Evolutionary conservation across 1,139 yeast genomes (phyloP), one percentile per base, ranked within the genome.

Genomic region (Fermentozyma sake): DNA sequence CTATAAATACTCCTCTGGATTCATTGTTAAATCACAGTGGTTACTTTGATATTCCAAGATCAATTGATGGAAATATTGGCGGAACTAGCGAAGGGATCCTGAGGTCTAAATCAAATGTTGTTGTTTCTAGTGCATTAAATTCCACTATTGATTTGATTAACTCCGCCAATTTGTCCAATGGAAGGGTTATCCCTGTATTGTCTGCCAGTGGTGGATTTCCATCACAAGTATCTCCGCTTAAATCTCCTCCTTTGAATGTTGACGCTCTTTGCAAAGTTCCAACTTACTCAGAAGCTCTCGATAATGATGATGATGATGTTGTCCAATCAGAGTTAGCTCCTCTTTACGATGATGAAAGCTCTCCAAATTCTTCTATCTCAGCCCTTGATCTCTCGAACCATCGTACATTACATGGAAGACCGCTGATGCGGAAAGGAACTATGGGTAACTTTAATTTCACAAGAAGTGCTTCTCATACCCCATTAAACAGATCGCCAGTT

Each of bases 221-320:
- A n/a, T n/a, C n/a, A n/a, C n/a, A n/a, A n/a, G n/a, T n/a, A n/a
- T n/a, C n/a, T n/a, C 26, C 32, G 3, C 18, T 28, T 8, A 29
- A 24, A 15, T 31, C 41, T 11, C 38, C 49, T 2, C 33, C 30
- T 10, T 30, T 58, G 23, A 58, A 54, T 23, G 43, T 51, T 12
- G 35, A 39, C 6, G 31, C 42, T 7, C 44, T 59, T 12, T 51
- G 55, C 28, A 44, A 50, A 21, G 58, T 59, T 4, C 70, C 70
- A 1, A 46, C 66, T 3, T 63, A 63, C 33, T 51, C 46, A 10
- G 58, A 57, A 28, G 68, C 69, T 0, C 34, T 61, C 12, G 61
- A 57, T 15, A 58, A 48, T 18, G 57, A 52, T 20, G 54, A 49
- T 8, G 55, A 50, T 14, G 46, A 38, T n/a, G 29, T 18, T 1